Evolutionary conservation across 805 yeast species (phyloP), one percentile per base, ranked within the genome.

Genomic region (Ogataea zsoltii): DNA sequence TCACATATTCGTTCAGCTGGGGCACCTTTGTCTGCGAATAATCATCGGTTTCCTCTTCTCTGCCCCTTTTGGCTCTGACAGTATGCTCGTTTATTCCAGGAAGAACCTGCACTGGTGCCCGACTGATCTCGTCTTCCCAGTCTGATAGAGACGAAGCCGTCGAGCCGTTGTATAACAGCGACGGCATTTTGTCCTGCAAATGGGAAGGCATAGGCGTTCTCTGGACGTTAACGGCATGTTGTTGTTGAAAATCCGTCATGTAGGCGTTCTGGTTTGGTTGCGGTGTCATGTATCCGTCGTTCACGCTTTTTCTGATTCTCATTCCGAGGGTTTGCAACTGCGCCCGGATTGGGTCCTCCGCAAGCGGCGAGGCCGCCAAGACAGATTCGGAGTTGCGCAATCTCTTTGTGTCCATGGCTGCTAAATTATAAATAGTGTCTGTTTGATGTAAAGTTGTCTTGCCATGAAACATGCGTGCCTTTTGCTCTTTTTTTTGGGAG

Each of bases 301-400:
- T 71, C 3, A 85, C 79, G 2, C 85, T 72, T 54, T 83, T 82
- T 57, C 92, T 75, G 47, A 85, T 79, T 50, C 88, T 72, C 88
- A 83, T 84, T 0, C 89, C 90, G 5, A 84, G 58, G 0, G 82
- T 74, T 33, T 80, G 74, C 18, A 84, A 69, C 19, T 69, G 63
- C 35, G 63, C 70, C 12, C 62, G 58, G 33, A 60, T 62, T 11
- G 53, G 55, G 35, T 49, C 54, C 13, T 30, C 46, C 15, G 34
- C 14, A 6, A n/a, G n/a, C 16, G 28, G 25, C 9, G 25, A 6
- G 9, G 25, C 7, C 25, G 5, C 9, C 9, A 9, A 21, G 25
- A 21, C 9, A 6, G 25, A 21, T 21, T 21, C 25, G 5, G 25
- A 21, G 9, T 21, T 21, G 25, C 25, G 25, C 25, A 9, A 21